A percentile compares a stretch with the other conserved stretches of the same genome.
Conservation (phyloP, 345 rosid genomes). For the Hirschfeldia incana region DNA sequence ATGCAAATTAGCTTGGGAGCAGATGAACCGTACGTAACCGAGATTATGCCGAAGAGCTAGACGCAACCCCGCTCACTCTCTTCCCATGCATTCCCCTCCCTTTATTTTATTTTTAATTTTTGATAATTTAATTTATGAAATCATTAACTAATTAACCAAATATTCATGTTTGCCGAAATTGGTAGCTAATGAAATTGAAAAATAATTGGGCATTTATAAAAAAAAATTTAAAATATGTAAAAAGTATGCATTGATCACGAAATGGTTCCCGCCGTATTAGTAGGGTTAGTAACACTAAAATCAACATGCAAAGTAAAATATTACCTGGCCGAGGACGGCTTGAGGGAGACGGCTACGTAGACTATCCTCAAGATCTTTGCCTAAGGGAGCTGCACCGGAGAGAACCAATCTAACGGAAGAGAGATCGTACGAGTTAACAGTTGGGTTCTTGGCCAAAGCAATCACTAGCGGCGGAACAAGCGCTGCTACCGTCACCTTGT, state of each 20-base stretch:
- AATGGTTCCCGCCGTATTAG: slow-evolving; percentile 6
- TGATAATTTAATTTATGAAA: not conserved
- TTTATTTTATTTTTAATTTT: not conserved
- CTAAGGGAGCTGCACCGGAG: slow-evolving; percentile 95
- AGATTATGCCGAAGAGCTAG: slow-evolving; percentile 7
- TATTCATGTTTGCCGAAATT: not conserved
- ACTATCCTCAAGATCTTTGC: slow-evolving; percentile 82
- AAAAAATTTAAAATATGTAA: not conserved
- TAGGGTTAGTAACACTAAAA: not conserved
- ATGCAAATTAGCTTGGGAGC: slow-evolving; percentile 19
- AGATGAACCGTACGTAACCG: slow-evolving; percentile 25
- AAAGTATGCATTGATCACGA: not conserved
- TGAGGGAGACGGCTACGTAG: slow-evolving; percentile 67
- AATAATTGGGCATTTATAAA: not conserved
- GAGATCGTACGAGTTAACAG: slow-evolving; percentile 64
- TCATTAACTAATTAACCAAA: not conserved
- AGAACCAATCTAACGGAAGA: slow-evolving; percentile 72
- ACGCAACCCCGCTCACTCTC: slow-evolving; percentile 41
- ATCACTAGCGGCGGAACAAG: slow-evolving; percentile 89
- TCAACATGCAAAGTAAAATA: not conserved
- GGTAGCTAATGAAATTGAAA: not conserved
- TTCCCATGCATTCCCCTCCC: slow-evolving; percentile 29
- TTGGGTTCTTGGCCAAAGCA: slow-evolving; percentile 74
- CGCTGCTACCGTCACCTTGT: slow-evolving; percentile 72
- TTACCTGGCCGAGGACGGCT: slow-evolving; percentile 85